Conservation (phyloP, 352 stramenopile genomes). For the Globisporangium recalcitrans region DNA sequence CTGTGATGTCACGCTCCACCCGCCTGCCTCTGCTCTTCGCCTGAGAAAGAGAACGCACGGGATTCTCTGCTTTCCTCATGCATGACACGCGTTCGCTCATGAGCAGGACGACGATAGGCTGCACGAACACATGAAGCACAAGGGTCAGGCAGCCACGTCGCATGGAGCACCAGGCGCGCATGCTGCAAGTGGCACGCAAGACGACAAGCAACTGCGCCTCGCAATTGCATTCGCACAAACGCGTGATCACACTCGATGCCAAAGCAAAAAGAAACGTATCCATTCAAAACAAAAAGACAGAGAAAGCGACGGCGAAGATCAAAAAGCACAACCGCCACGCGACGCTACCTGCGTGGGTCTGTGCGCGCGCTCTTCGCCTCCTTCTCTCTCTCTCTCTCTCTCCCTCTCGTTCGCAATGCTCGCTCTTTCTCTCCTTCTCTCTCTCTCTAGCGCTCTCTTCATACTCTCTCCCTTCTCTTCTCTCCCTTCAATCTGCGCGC, state of each 20-base stretch:
- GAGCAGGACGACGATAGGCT: not conserved
- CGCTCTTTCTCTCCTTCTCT: not conserved
- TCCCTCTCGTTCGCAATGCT: not conserved
- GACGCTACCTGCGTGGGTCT: not conserved
- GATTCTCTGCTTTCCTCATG: not conserved
- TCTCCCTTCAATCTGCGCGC: not conserved
- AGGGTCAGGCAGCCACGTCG: not conserved
- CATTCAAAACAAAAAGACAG: conserved; percentile 7
- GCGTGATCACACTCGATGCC: not conserved
- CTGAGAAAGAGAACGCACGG: not conserved
- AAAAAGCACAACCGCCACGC: not conserved
- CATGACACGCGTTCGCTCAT: not conserved
- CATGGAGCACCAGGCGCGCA: not conserved
- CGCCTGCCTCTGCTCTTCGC: not conserved
- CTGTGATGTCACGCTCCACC: not conserved
- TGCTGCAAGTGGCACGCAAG: not conserved
- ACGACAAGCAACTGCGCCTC: not conserved
- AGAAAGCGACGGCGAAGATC: not conserved
- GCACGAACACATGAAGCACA: not conserved
- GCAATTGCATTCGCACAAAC: not conserved
- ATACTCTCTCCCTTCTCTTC: not conserved
- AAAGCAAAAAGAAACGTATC: conserved; percentile 5
- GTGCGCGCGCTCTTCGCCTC: not conserved
- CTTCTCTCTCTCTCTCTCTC: not conserved
- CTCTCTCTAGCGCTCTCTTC: not conserved